Evolutionary conservation across 768 basidiomycete species (phyloP), one percentile per base, ranked within the genome.

Genomic region (Wakefieldia striispora): DNA sequence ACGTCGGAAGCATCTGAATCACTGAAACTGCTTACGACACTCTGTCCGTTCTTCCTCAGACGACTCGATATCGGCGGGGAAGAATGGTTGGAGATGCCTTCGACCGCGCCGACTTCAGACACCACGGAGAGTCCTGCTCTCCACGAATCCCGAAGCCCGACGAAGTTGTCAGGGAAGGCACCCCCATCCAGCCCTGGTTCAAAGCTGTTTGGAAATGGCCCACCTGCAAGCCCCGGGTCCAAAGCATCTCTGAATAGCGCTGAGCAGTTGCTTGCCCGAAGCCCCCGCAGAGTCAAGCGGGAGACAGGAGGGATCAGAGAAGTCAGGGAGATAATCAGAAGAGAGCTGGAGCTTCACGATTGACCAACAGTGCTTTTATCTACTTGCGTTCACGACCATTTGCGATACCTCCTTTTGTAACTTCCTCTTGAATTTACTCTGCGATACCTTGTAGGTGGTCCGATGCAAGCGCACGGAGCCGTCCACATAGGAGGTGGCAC

Each of bases 21-120:
- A 2, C 64, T 92, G 40, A 69, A 70, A 21, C 74, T 92, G 65
- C 74, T 92, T 43, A 72, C 77, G 16, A 74, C 76, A 36, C 70
- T 91, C 12, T 91, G 90, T 60, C 88, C 90, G 2, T 92, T 91
- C 71, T 92, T 91, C 73, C 66, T 92, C 44, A 81, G 76, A 61
- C 75, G 72, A 49, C 72, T 91, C 7, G 73, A 77, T 49, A 77
- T 91, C 19, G 78, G 70, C 11, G 79, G 83, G 29, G 73, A 78
- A 51, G 77, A 77, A 27, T 80, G 64, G 79, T 57, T 80, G 10
- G 78, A 80, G 63, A 80, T 71, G 69, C 72, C 71, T n/a, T 58
- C 72, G 17, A 45, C 66, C 6, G 44, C 51, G 24, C 54, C 60
- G 5, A 45, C 40, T 34, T 53, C 51, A 13, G 63, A 65, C 16